A percentile compares a stretch with the other conserved stretches of the same genome.
Conservation (phyloP, 2,329 filamentous ascomycete species). For the Ascochyta fabae region DNA sequence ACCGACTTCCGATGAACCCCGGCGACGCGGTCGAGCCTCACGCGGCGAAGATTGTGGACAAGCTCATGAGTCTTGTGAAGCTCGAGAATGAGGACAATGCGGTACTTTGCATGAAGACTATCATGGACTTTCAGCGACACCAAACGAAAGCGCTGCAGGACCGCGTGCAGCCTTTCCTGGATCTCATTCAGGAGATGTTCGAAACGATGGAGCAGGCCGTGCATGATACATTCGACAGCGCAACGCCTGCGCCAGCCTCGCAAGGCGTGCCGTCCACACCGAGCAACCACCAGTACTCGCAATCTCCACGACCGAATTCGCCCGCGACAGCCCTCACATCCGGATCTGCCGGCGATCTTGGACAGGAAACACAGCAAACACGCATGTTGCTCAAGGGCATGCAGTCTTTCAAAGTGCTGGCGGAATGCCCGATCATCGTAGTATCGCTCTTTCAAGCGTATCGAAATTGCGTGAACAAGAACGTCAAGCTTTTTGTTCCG, state of each 20-base stretch:
- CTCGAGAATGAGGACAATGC: slow-evolving; percentile 99
- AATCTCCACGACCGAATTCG: slow-evolving; percentile 88
- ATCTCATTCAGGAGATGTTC: slow-evolving; percentile 94
- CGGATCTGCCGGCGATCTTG: slow-evolving; percentile 73
- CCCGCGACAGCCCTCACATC: slow-evolving; percentile 84
- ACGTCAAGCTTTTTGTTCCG: slow-evolving; percentile 91
- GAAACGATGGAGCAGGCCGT: slow-evolving; percentile 94
- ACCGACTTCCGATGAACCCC: slow-evolving; percentile 78
- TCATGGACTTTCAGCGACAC: slow-evolving; percentile 94
- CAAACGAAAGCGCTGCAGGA: slow-evolving; percentile 81
- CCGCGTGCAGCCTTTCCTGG: slow-evolving; percentile 88
- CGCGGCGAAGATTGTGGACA: slow-evolving; percentile 85
- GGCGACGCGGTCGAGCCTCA: slow-evolving; percentile 85
- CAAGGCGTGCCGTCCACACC: slow-evolving; percentile 68
- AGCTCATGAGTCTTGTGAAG: slow-evolving; percentile 85
- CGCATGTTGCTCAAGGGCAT: slow-evolving; percentile 88
- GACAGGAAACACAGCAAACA: slow-evolving; percentile 79
- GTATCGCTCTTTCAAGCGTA: slow-evolving; percentile 98
- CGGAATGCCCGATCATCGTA: slow-evolving; percentile 97
- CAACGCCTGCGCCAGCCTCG: slow-evolving; percentile 61
- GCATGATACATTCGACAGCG: slow-evolving; percentile 90
- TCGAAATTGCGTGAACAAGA: slow-evolving; percentile 75
- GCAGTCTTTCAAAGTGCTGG: slow-evolving; percentile 98
- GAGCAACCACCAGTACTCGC: slow-evolving; percentile 69
- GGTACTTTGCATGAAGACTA: slow-evolving; percentile 96